Percentiles rank a stretch among this genome's conserved stretches.
These are phyloP conservation scores for Capsicum pubescens DNA, from an alignment of 257 asterid genomes.

Conservation along the genomic window DNA sequence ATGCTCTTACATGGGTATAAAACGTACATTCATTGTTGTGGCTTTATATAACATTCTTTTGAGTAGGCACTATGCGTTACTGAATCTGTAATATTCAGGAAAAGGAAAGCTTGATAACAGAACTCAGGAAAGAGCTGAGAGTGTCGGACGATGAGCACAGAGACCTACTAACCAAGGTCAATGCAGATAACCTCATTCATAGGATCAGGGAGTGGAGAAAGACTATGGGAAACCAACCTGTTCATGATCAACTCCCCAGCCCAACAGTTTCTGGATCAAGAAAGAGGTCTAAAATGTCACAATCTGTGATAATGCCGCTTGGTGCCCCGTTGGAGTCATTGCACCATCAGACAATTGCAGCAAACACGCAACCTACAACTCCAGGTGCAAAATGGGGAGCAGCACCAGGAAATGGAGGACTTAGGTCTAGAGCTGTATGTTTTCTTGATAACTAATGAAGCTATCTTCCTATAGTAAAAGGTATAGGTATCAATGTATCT, in stretches of 20 bases:
- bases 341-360: constrained; percentile 53
- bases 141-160: constrained; percentile 99
- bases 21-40: constrained; percentile 8
- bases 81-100: constrained; percentile 58
- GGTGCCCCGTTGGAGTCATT: constrained; percentile 53
- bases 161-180: constrained; percentile 78
- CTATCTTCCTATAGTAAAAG: constrained; percentile 11
- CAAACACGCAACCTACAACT: constrained; percentile 49
- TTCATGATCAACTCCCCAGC: constrained; percentile 60
- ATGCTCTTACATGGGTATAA: constrained; percentile 96
- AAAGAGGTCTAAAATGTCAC: constrained; percentile 61
- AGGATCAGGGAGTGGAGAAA: constrained; percentile 98
- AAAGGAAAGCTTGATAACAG: constrained; percentile 95
- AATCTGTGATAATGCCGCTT: constrained; percentile 57
- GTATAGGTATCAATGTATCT: constrained; percentile 15
- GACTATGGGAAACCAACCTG: constrained; percentile 67
- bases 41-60: constrained; percentile 2
- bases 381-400: constrained; percentile 66
- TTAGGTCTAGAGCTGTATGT: constrained; percentile 67
- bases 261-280: constrained; percentile 74
- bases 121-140: constrained; percentile 92
- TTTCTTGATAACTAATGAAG: constrained; percentile 22
- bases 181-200: constrained; percentile 83
- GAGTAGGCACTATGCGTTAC: constrained; percentile 24
- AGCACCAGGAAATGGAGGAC: constrained; percentile 65